phyloP scores from a whole-genome alignment of 495 filamentous ascomycete species.

The Aspergillus saccharolyticus region DNA sequence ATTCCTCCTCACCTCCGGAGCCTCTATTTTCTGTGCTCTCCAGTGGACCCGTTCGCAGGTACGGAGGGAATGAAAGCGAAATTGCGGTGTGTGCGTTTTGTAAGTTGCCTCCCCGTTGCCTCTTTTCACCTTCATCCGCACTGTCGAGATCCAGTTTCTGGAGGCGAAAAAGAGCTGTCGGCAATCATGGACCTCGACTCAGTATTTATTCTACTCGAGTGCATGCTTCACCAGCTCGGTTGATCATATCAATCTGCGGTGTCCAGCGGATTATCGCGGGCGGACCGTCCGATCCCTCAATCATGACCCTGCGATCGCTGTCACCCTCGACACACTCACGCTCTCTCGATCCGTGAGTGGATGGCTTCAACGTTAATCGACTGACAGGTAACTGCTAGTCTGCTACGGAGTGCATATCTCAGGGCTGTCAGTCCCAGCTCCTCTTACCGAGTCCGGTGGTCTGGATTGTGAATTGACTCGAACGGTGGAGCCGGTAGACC shows the following conservation, averaged over 20 bases:
- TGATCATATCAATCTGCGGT: neutral
- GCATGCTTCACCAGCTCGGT: neutral
- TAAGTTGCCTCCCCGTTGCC: constrained; percentile 5
- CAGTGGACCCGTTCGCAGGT: neutral
- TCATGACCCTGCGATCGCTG: neutral
- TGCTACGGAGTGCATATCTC: neutral
- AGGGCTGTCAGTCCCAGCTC: neutral
- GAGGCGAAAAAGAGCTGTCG: neutral
- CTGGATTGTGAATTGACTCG: constrained; percentile 2
- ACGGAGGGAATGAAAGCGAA: neutral
- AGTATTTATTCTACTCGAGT: neutral
- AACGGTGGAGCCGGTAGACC: constrained; percentile 2
- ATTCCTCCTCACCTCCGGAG: too few species aligned
- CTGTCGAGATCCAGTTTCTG: neutral
- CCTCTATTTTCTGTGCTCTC: neutral
- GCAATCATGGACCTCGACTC: neutral
- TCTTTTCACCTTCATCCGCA: neutral
- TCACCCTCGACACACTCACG: neutral
- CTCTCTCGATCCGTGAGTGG: neutral
- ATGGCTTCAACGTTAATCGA: neutral
- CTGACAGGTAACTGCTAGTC: neutral
- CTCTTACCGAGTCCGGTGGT: neutral
- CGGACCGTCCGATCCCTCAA: constrained; percentile 2
- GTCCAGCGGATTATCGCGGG: neutral
- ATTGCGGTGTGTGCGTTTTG: neutral